Conservation (phyloP, 2,329 filamentous ascomycete species). For the Hirsutella minnesotensis region DNA sequence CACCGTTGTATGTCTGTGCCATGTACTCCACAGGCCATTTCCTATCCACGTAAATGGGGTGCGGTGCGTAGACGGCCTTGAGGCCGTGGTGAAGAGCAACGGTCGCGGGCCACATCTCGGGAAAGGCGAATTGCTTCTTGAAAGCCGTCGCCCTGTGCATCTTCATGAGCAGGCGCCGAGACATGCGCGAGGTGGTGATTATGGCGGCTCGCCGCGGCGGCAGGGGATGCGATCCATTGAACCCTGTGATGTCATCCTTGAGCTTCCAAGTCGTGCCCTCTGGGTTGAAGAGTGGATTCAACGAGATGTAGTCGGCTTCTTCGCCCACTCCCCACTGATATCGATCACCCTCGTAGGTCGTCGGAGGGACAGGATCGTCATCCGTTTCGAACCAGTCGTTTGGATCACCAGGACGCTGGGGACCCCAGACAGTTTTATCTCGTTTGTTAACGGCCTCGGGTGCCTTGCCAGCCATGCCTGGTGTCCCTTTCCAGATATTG, state of each 20-base stretch:
- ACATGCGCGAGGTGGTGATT: constrained; percentile 79
- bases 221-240: constrained; percentile 50
- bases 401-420: constrained; percentile 54
- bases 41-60: constrained; percentile 79
- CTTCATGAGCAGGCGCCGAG: constrained; percentile 61
- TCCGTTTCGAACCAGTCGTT: constrained; percentile 62
- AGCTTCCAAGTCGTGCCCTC: constrained; percentile 78
- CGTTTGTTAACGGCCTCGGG: constrained; percentile 23
- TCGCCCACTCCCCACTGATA: constrained; percentile 83
- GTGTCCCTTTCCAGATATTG: constrained; percentile 51
- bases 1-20: constrained; percentile 69
- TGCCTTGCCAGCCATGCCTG: constrained; percentile 27
- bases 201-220: constrained; percentile 72
- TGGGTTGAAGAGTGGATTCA: constrained; percentile 87
- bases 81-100: constrained; percentile 82
- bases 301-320: constrained; percentile 81
- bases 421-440: constrained; percentile 72
- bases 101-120: constrained; percentile 91
- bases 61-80: constrained; percentile 85
- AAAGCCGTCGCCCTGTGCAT: constrained; percentile 88
- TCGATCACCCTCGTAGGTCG: constrained; percentile 61
- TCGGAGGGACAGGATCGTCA: constrained; percentile 63
- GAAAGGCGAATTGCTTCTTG: constrained; percentile 81
- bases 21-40: constrained; percentile 74
- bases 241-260: constrained; percentile 72